Percentiles rank a stretch among this genome's conserved stretches.
phyloP scores from a whole-genome alignment of 2,329 filamentous ascomycete species.

The Ophiostoma tasmaniense region DNA sequence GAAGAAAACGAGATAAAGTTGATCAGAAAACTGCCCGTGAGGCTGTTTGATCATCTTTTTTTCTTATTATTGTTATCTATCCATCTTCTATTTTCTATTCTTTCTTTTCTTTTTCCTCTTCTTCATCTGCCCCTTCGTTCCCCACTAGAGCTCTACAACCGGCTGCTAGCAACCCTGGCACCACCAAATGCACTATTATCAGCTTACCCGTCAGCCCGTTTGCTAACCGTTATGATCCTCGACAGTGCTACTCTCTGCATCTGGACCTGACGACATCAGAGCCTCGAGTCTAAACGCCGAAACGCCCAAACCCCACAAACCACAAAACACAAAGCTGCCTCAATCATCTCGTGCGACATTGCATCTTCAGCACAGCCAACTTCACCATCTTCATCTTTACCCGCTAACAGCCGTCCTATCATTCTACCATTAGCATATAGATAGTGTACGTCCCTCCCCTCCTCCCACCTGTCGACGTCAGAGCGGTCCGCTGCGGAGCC shows the following conservation, averaged over 20 bases:
- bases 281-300: neutral
- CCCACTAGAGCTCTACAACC: slow-evolving; percentile 1
- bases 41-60: neutral
- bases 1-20: neutral
- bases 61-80: neutral
- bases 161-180: neutral
- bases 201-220: neutral
- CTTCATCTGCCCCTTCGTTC: neutral
- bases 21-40: neutral
- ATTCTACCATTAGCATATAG: neutral
- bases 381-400: neutral
- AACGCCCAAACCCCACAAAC: neutral
- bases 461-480: neutral
- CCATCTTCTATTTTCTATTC: neutral
- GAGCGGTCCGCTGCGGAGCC: slow-evolving; percentile 4
- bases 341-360: neutral
- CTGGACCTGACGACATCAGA: neutral
- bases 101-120: neutral
- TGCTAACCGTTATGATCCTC: slow-evolving; percentile 3
- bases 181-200: neutral
- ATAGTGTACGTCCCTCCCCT: neutral
- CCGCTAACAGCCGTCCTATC: neutral
- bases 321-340: neutral
- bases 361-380: neutral
- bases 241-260: neutral